phyloP scores from a whole-genome alignment of 805 yeast species.

The Pichia californica region DNA sequence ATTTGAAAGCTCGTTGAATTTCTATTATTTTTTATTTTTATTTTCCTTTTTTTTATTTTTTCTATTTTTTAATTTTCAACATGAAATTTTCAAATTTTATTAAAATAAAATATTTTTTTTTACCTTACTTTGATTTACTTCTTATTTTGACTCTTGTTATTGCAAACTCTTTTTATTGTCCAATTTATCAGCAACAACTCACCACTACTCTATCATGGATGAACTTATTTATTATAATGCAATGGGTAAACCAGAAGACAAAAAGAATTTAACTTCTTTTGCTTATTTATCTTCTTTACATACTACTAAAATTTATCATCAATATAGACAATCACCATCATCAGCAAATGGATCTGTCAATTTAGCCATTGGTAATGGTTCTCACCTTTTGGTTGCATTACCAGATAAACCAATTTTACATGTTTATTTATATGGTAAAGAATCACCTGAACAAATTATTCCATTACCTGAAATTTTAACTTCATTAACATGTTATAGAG shows the following conservation, averaged over 20 bases:
- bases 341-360: conserved; percentile 39
- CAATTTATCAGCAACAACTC: no score
- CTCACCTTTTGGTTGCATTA: conserved; percentile 57
- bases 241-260: conserved; percentile 39
- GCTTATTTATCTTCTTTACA: conserved; percentile 39
- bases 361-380: conserved; percentile 41
- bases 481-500: conserved; percentile 37
- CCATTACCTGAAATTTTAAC: conserved; percentile 78
- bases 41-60: no score
- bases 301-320: conserved; percentile 40
- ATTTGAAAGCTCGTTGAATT: no score
- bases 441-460: conserved; percentile 67
- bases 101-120: no score
- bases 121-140: no score
- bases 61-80: no score
- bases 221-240: conserved; percentile 44
- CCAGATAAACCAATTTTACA: conserved; percentile 68
- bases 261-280: conserved; percentile 28
- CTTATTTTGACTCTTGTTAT: no score
- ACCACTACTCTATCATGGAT: conserved; percentile 33
- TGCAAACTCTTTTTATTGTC: no score
- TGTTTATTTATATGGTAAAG: conserved; percentile 65
- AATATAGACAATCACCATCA: conserved; percentile 48
- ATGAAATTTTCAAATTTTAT: no score
- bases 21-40: no score